Conservation (phyloP, 306 rosid species). For the Ceratonia siliqua region DNA sequence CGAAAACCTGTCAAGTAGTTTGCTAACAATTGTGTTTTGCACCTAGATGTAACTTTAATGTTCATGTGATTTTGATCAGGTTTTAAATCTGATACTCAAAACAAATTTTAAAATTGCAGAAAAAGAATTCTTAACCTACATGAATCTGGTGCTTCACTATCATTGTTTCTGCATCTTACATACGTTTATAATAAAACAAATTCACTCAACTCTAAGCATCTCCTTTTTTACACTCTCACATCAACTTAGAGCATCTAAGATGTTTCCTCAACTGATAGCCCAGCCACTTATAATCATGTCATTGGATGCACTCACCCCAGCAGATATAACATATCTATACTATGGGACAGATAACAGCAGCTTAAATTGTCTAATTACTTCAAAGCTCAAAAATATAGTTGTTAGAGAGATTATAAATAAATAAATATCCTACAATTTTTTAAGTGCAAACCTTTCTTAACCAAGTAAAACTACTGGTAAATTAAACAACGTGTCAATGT, state of each 20-base stretch:
- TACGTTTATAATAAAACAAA: not conserved
- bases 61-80: slow-evolving; percentile 5
- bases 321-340: not conserved
- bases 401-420: not conserved
- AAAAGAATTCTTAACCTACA: not conserved
- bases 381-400: not conserved
- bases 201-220: not conserved
- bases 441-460: not conserved
- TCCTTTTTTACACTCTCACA: not conserved
- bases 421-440: not conserved
- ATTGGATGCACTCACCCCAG: not conserved
- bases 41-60: not conserved
- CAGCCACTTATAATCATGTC: not conserved
- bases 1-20: not conserved
- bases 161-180: slow-evolving; percentile 15
- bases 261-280: not conserved
- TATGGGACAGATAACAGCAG: not conserved
- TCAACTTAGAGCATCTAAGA: not conserved
- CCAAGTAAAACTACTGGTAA: not conserved
- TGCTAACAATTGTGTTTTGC: not conserved
- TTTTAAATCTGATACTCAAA: slow-evolving; percentile 3
- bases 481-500: not conserved
- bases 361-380: not conserved
- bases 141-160: not conserved
- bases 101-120: slow-evolving; percentile 15